phyloP scores from a whole-genome alignment of 1,284 basidiomycete species.

The Ceratorhiza oryzae-sativae region DNA sequence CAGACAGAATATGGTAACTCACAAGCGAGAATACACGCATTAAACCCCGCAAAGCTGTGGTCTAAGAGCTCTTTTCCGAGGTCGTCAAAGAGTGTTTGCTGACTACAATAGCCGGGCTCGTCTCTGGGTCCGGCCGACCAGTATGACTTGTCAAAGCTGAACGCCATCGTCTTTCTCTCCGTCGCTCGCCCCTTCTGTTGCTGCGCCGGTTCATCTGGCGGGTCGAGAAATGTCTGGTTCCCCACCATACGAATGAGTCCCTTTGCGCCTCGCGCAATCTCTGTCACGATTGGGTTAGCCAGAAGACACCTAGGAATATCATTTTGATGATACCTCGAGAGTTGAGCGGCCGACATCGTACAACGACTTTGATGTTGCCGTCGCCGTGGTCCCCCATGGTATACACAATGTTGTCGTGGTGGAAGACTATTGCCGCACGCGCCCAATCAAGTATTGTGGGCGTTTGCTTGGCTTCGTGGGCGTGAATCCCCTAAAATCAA shows the following conservation, averaged over 20 bases:
- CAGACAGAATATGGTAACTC: conserved; percentile 54
- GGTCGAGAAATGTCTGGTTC: conserved; percentile 88
- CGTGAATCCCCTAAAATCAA: conserved; percentile 33
- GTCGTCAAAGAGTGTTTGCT: conserved; percentile 94
- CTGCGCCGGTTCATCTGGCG: conserved; percentile 64
- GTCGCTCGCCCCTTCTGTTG: conserved; percentile 62
- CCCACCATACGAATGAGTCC: conserved; percentile 92
- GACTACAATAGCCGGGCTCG: conserved; percentile 88
- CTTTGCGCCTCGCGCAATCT: conserved; percentile 89
- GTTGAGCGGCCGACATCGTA: conserved; percentile 95
- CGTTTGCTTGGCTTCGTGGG: conserved; percentile 14
- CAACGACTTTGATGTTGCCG: conserved; percentile 94
- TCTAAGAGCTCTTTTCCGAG: conserved; percentile 93
- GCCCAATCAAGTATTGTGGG: conserved; percentile 33
- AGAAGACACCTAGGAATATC: conserved; percentile 2
- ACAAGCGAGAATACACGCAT: conserved; percentile 98
- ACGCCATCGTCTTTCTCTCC: conserved; percentile 87
- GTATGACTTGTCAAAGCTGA: conserved; percentile 95
- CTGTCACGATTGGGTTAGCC: conserved; percentile 54
- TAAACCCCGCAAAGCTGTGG: conserved; percentile 96
- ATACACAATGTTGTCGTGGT: conserved; percentile 3
- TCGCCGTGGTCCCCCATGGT: conserved; percentile 62
- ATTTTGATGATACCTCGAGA: conserved; percentile 71
- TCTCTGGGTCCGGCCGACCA: conserved; percentile 91
- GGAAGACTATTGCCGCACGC: conserved; percentile 13